phyloP scores from a whole-genome alignment of 169 alveolate species.

The Plasmodium knowlesi region DNA sequence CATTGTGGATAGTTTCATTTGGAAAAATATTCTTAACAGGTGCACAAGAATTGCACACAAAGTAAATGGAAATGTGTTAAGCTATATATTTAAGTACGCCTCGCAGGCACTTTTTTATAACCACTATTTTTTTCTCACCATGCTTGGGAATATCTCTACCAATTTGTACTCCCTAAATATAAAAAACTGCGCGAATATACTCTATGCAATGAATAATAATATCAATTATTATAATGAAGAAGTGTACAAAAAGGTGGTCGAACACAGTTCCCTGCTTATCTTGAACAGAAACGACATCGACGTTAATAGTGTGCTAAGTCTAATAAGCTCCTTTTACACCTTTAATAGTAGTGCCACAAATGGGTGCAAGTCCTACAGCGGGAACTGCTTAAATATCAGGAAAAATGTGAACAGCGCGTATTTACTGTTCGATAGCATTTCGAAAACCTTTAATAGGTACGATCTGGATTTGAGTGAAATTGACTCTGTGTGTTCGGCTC shows the following conservation, averaged over 20 bases:
- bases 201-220: slow-evolving; percentile 66
- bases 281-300: slow-evolving; percentile 65
- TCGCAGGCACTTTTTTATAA: slow-evolving; percentile 77
- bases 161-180: slow-evolving; percentile 52
- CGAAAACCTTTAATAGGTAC: slow-evolving; percentile 57
- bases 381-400: background rate
- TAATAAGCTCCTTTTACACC: slow-evolving; percentile 29
- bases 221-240: slow-evolving; percentile 49
- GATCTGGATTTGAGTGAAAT: slow-evolving; percentile 44
- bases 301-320: slow-evolving; percentile 26
- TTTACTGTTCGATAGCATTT: slow-evolving; percentile 40
- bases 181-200: slow-evolving; percentile 43
- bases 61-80: slow-evolving; percentile 78
- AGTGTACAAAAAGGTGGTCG: slow-evolving; percentile 24
- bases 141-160: slow-evolving; percentile 54
- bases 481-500: slow-evolving; percentile 32
- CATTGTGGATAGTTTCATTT: slow-evolving; percentile 76
- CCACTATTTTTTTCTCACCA: slow-evolving; percentile 76
- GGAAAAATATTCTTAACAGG: slow-evolving; percentile 79
- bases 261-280: slow-evolving; percentile 37
- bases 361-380: background rate
- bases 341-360: background rate
- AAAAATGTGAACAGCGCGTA: slow-evolving; percentile 27
- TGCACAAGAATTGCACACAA: slow-evolving; percentile 79
- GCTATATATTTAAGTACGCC: slow-evolving; percentile 79